phyloP scores from a whole-genome alignment of 169 alveolate genomes.

The Eimeria nieschulzi region DNA sequence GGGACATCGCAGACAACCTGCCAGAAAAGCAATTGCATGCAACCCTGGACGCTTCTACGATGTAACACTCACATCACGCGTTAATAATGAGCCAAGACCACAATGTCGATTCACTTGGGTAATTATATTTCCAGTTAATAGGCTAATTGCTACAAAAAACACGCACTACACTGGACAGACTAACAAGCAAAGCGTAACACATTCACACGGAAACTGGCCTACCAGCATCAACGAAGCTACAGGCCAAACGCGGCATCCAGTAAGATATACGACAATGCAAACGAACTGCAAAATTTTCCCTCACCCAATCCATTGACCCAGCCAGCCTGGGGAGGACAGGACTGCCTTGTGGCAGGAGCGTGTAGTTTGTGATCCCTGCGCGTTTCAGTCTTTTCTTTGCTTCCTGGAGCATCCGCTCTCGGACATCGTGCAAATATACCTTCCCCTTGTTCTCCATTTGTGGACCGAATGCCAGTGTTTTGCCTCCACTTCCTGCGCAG shows the following conservation, averaged over 20 bases:
- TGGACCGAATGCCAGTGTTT: constrained; percentile 92
- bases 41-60: neutral
- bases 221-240: neutral
- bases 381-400: constrained; percentile 91
- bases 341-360: constrained; percentile 83
- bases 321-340: constrained; percentile 77
- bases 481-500: constrained; percentile 97
- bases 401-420: constrained; percentile 81
- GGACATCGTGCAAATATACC: constrained; percentile 91
- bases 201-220: too few relatives aligned
- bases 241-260: neutral
- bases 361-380: constrained; percentile 93
- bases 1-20: constrained; percentile 93
- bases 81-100: too few relatives aligned
- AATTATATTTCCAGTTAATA: too few relatives aligned
- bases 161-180: neutral
- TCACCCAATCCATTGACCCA: constrained; percentile 92
- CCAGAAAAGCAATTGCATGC: neutral
- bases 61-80: too few relatives aligned
- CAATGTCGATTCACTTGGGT: too few relatives aligned
- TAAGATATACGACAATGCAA: neutral
- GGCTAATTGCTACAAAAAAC: neutral
- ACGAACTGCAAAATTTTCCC: neutral
- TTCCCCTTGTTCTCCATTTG: constrained; percentile 90
- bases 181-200: neutral